Evolutionary conservation across 306 rosid species (phyloP).

Genomic region (Carpinus viminea): DNA sequence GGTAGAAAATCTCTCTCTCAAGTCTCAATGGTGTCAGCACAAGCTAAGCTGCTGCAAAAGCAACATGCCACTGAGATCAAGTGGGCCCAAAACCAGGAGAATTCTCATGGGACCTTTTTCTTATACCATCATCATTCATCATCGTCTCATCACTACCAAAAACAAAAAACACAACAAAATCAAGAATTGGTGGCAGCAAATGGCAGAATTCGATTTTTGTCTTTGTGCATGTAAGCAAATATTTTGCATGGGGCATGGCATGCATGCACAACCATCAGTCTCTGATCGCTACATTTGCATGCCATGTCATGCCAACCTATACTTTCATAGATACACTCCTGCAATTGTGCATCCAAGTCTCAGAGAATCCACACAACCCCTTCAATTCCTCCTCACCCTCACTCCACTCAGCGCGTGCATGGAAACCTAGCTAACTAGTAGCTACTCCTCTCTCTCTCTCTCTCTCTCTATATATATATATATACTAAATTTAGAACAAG

Average conservation of each 20-base stretch:
- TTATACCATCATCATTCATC: constrained; percentile 26
- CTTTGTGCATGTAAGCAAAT: constrained; percentile 8
- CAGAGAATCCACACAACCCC: not conserved
- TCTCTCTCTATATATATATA: too few species aligned
- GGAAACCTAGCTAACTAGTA: too few species aligned
- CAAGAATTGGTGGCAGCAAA: constrained; percentile 3
- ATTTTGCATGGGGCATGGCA: constrained; percentile 38
- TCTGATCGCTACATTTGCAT: constrained; percentile 58
- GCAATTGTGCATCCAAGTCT: not conserved
- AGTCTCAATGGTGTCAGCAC: constrained; percentile 32
- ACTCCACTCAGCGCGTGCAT: too few species aligned
- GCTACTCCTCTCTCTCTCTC: too few species aligned
- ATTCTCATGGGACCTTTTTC: constrained; percentile 22
- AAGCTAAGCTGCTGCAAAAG: constrained; percentile 54
- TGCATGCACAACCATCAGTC: constrained; percentile 54
- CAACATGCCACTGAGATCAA: constrained; percentile 62
- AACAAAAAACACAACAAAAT: not conserved
- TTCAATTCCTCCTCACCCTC: too few species aligned
- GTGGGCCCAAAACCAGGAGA: constrained; percentile 38
- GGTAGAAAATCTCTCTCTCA: not conserved
- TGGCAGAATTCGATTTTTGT: constrained; percentile 15
- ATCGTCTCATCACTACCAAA: constrained; percentile 34
- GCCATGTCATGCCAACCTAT: constrained; percentile 88
- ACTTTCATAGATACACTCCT: constrained; percentile 49
- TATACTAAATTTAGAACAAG: too few species aligned